Evolutionary conservation across 2,329 filamentous ascomycete genomes (phyloP).

Genomic region (Diaporthe capsici): DNA sequence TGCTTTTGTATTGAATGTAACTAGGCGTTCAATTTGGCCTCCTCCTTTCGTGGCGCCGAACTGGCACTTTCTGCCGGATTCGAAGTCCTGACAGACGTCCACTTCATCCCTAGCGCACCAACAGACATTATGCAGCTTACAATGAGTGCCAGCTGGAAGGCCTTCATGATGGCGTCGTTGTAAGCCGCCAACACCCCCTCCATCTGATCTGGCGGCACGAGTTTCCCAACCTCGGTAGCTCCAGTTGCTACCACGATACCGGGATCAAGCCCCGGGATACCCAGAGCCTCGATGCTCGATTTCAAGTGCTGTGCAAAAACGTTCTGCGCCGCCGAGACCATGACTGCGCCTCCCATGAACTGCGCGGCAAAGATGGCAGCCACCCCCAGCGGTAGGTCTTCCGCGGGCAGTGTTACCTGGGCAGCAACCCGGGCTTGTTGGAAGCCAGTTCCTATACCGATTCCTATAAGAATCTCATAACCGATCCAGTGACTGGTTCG

Average conservation of each 20-base stretch:
- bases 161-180: neutral
- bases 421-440: neutral
- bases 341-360: neutral
- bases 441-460: neutral
- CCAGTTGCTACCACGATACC: neutral
- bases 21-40: neutral
- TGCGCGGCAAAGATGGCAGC: neutral
- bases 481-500: neutral
- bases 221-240: neutral
- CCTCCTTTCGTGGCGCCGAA: neutral
- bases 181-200: neutral
- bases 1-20: too few species aligned
- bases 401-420: neutral
- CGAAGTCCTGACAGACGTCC: neutral
- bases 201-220: neutral
- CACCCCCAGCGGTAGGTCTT: neutral
- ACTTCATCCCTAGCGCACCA: neutral
- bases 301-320: neutral
- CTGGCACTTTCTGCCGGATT: neutral
- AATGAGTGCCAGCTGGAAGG: neutral
- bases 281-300: neutral
- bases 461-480: neutral
- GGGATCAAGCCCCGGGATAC: neutral
- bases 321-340: neutral
- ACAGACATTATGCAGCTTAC: neutral